Percentiles rank a stretch among this genome's conserved stretches.
Evolutionary conservation across 2,329 filamentous ascomycete species (phyloP).

Genomic region (Torrubiella hemipterigena): DNA sequence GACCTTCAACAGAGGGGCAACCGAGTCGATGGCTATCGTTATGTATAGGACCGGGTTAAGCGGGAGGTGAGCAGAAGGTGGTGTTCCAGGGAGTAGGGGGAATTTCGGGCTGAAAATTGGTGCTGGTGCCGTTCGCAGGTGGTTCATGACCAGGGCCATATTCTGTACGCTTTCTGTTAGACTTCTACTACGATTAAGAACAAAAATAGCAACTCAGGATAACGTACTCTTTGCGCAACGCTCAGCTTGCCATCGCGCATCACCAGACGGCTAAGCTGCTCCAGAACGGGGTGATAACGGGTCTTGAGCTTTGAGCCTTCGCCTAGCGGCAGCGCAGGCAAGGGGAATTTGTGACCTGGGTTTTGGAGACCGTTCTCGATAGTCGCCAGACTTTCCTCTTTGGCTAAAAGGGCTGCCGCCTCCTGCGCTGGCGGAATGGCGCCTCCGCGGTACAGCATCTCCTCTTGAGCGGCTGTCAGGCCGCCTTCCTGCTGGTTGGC

Average conservation of each 20-base stretch:
- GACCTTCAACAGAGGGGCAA: constrained; percentile 79
- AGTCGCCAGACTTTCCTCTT: constrained; percentile 10
- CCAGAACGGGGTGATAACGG: constrained; percentile 74
- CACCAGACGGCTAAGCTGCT: constrained; percentile 79
- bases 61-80: constrained; percentile 68
- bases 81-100: constrained; percentile 63
- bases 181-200: neutral
- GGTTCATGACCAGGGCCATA: constrained; percentile 71
- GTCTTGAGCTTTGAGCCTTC: constrained; percentile 55
- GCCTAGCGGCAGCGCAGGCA: constrained; percentile 56
- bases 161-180: constrained; percentile 40
- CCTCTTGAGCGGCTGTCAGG: constrained; percentile 29
- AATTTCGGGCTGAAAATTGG: constrained; percentile 62
- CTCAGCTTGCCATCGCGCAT: constrained; percentile 89
- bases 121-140: constrained; percentile 72
- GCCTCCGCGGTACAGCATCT: constrained; percentile 28
- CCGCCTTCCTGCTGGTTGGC: constrained; percentile 18
- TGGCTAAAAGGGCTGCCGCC: constrained; percentile 18
- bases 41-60: constrained; percentile 86
- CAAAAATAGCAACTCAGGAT: neutral
- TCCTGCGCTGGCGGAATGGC: constrained; percentile 23
- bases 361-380: constrained; percentile 14
- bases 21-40: constrained; percentile 79
- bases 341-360: constrained; percentile 64
- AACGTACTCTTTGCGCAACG: constrained; percentile 70